Conservation (phyloP, 208 protist species). For the Trypanosoma brucei region DNA sequence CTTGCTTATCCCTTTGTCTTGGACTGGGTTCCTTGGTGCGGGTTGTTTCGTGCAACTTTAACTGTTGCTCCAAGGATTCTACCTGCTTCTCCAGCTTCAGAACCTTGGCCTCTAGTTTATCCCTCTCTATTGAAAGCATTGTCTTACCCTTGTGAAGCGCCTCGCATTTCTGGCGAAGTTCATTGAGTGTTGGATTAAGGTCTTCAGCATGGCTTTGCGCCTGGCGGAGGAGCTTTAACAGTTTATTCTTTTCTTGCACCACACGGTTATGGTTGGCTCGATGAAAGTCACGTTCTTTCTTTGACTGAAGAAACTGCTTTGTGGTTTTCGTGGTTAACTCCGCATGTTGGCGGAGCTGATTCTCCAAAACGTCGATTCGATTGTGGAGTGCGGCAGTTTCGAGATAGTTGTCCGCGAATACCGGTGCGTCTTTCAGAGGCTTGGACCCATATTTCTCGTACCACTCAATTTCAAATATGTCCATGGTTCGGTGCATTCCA, state of each 20-base stretch:
- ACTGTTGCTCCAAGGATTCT: slow-evolving; percentile 39
- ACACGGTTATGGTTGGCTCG: slow-evolving; percentile 81
- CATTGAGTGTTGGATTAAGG: slow-evolving; percentile 75
- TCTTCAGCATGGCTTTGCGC: slow-evolving; percentile 66
- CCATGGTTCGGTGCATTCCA: slow-evolving; percentile 72
- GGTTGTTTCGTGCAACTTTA: slow-evolving; percentile 5
- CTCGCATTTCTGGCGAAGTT: slow-evolving; percentile 80
- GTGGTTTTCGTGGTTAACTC: slow-evolving; percentile 73
- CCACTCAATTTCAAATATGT: slow-evolving; percentile 88
- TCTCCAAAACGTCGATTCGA: slow-evolving; percentile 68
- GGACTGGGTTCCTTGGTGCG: slow-evolving; percentile 14
- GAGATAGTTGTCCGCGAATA: slow-evolving; percentile 85
- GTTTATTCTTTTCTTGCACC: slow-evolving; percentile 81
- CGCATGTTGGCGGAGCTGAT: slow-evolving; percentile 75
- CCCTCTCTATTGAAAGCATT: slow-evolving; percentile 74
- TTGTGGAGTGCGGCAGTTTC: slow-evolving; percentile 78
- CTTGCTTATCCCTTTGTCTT: slow-evolving; percentile 10
- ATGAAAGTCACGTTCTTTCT: slow-evolving; percentile 90
- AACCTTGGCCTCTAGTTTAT: slow-evolving; percentile 62
- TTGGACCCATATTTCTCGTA: slow-evolving; percentile 61
- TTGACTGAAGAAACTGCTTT: slow-evolving; percentile 71
- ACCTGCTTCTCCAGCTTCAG: slow-evolving; percentile 63
- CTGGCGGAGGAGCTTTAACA: slow-evolving; percentile 68
- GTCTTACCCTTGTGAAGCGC: slow-evolving; percentile 76
- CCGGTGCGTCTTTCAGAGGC: slow-evolving; percentile 39